phyloP scores from a whole-genome alignment of 371 early-diverging fungal genomes.

The Circinella minor region DNA sequence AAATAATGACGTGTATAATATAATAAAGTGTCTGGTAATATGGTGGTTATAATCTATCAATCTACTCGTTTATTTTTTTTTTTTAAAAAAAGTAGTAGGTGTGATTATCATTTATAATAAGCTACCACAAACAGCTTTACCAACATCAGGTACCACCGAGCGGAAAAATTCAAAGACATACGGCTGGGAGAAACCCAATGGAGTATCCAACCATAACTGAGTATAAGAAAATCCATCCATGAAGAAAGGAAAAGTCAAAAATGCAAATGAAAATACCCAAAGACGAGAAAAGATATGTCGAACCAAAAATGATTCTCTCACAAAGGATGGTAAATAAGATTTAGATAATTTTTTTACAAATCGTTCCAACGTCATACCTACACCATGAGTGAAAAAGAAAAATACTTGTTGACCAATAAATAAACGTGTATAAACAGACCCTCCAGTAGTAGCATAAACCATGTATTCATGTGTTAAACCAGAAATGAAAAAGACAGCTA shows the following conservation, averaged over 20 bases:
- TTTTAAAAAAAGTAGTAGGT: too few species aligned
- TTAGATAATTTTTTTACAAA: neutral
- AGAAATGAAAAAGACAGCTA: conserved; percentile 37
- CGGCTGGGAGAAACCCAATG: conserved; percentile 2
- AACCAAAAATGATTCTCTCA: conserved; percentile 16
- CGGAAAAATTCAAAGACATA: conserved; percentile 18
- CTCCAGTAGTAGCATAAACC: conserved; percentile 32
- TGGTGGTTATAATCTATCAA: too few species aligned
- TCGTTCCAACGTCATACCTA: conserved; percentile 24
- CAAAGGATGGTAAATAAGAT: conserved; percentile 8
- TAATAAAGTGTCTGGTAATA: too few species aligned
- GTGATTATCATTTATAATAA: neutral
- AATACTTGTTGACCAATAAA: conserved; percentile 35
- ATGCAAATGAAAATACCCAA: conserved; percentile 29
- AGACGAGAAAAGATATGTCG: conserved; percentile 14
- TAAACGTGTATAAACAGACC: conserved; percentile 25
- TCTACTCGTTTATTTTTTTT: too few species aligned
- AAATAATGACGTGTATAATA: too few species aligned
- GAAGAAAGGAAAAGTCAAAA: conserved; percentile 30
- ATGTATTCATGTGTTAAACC: conserved; percentile 39
- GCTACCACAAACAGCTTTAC: conserved; percentile 24
- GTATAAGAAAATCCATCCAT: conserved; percentile 35
- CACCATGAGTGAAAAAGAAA: conserved; percentile 38
- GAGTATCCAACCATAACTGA: conserved; percentile 25
- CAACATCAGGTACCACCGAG: conserved; percentile 11